Conservation (phyloP, 140 eudicot genomes). For the Artemisia princeps region DNA sequence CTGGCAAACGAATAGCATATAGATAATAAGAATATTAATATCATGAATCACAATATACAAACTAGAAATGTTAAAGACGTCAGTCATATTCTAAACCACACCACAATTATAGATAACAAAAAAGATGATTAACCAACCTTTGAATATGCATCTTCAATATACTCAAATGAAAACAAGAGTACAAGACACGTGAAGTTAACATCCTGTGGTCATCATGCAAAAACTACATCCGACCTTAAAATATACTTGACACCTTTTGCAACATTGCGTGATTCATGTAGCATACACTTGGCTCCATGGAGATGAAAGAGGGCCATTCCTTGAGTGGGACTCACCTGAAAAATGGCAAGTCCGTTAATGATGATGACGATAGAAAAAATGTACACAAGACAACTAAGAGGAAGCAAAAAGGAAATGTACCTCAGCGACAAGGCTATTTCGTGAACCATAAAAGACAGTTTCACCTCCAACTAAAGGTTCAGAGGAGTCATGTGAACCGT, state of each 20-base stretch:
- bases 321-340: constrained; percentile 73
- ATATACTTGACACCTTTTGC: constrained; percentile 77
- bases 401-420: constrained; percentile 26
- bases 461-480: constrained; percentile 88
- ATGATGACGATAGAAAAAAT: not conserved
- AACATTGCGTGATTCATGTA: constrained; percentile 91
- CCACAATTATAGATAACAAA: constrained; percentile 11
- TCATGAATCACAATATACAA: constrained; percentile 11
- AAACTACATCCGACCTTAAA: constrained; percentile 80
- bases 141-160: not conserved
- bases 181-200: not conserved
- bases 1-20: constrained; percentile 6
- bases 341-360: not conserved
- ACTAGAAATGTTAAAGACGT: constrained; percentile 1
- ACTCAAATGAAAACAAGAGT: constrained; percentile 1
- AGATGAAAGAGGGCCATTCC: constrained; percentile 96
- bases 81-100: constrained; percentile 14
- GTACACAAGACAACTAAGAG: not conserved
- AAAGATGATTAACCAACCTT: constrained; percentile 18
- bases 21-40: constrained; percentile 6
- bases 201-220: constrained; percentile 39
- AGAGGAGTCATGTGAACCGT: constrained; percentile 25
- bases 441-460: constrained; percentile 86
- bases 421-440: constrained; percentile 82
- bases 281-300: constrained; percentile 94